Base-by-base conservation (phyloP, 2,329 filamentous ascomycete genomes). In the Elsinoe batatas region DNA sequence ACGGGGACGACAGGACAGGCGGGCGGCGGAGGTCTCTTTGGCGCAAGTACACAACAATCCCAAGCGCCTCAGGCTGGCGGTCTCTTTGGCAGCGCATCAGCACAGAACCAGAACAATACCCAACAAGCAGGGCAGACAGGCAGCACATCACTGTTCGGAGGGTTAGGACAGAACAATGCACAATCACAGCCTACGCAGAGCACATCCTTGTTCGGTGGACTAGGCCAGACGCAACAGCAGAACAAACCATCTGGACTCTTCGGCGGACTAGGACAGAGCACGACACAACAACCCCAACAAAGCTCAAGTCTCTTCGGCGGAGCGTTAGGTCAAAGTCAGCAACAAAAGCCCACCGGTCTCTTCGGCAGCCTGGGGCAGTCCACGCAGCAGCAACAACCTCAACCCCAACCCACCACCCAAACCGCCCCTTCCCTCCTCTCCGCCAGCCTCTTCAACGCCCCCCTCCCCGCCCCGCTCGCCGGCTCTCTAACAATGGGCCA, bases 401-500 rank as follows among this genome's bases (percentile, higher is more conserved):
- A 61, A 20, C 10, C 26, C 56, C 60, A 69, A 49, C 64, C 62
- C 12, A 59, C 60, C 50, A 56, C 57, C 44, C 54, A 57, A 50
- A 57, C 64, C 13, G 44, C 44, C 44, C 67, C 68, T 15, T 69
- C 68, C 8, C 61, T 69, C 18, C 69, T 64, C 51, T 57, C 56
- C 36, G 55, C 58, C 35, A 59, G 57, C 13, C 57, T 59, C 61
- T 56, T 60, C 55, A 55, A 56, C 18, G 46, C 44, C 33, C 49
- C 56, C 13, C 37, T 50, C 26, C 58, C 60, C 22, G 56, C 64
- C 8, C 64, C 65, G 15, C 66, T 71, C 55, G 64, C 62, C 26
- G 62, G 63, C 35, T 60, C 57, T 10, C 64, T 71, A 10, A 65
- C 62, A 42, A 74, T 81, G 67, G 78, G 77, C 56, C 78, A 79